Conservation (phyloP, 257 asterid genomes). For the Nicotiana sylvestris region DNA sequence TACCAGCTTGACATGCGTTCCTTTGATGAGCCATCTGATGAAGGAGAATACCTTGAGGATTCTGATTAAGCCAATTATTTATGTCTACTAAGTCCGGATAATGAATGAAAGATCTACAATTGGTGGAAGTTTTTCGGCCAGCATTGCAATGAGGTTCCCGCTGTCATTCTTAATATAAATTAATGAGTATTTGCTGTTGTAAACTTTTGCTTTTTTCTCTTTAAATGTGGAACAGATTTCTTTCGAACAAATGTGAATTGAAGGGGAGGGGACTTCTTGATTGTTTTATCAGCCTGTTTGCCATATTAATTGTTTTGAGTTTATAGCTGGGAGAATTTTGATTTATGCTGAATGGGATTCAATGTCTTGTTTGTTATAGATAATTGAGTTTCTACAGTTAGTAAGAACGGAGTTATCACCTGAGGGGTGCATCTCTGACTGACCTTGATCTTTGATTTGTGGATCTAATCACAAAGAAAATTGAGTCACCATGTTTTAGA, state of each 20-base stretch:
- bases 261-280: background rate
- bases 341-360: background rate
- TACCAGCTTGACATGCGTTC: slow-evolving; percentile 48
- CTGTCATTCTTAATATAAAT: background rate
- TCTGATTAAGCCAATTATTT: slow-evolving; percentile 25
- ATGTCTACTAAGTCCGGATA: background rate
- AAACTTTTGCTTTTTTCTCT: slow-evolving; percentile 1
- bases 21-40: slow-evolving; percentile 45
- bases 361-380: background rate
- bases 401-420: background rate
- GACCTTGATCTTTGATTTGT: background rate
- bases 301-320: background rate
- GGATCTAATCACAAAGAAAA: slow-evolving; percentile 2
- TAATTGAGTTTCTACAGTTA: background rate
- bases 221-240: background rate
- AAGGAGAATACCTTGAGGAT: slow-evolving; percentile 32
- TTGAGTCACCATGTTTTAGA: background rate
- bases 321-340: background rate
- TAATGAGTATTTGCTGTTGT: background rate
- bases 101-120: background rate
- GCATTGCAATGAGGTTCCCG: slow-evolving; percentile 4
- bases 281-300: background rate
- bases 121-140: slow-evolving; percentile 6
- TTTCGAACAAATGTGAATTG: background rate
- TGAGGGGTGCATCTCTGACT: background rate